phyloP scores from a whole-genome alignment of 345 rosid genomes.

The Nasturtium officinale region DNA sequence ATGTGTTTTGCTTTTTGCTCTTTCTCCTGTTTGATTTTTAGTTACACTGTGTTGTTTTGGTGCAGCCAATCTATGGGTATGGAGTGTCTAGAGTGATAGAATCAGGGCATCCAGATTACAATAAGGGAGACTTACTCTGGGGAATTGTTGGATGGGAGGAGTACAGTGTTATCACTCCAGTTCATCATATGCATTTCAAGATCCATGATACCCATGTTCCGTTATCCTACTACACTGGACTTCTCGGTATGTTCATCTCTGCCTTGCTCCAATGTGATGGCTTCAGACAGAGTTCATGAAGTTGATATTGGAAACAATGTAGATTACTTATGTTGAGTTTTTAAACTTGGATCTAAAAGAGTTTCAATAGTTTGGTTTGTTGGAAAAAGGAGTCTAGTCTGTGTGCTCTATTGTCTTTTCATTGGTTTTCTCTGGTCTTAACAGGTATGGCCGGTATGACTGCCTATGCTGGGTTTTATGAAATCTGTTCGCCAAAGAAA shows the following conservation, averaged over 20 bases:
- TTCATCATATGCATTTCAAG: constrained; percentile 45
- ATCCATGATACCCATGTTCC: constrained; percentile 57
- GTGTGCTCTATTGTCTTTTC: not conserved
- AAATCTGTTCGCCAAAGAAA: constrained; percentile 50
- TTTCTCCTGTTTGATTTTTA: not conserved
- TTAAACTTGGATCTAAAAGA: not conserved
- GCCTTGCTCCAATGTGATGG: not conserved
- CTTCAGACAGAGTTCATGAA: constrained; percentile 12
- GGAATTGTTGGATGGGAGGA: constrained; percentile 73
- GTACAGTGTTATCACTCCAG: constrained; percentile 48
- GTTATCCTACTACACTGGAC: constrained; percentile 63
- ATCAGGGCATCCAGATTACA: constrained; percentile 56
- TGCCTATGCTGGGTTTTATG: constrained; percentile 54
- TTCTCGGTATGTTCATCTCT: constrained; percentile 51
- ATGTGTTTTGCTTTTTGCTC: not conserved
- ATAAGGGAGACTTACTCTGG: constrained; percentile 62
- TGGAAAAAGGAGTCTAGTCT: not conserved
- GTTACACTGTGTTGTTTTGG: not conserved
- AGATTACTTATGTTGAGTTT: not conserved
- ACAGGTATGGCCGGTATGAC: constrained; percentile 60
- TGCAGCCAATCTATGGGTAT: constrained; percentile 38
- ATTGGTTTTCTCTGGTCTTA: not conserved
- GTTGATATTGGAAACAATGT: not conserved
- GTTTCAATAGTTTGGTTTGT: not conserved
- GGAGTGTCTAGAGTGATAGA: constrained; percentile 66